These are phyloP conservation scores for Cladosporium austrohemisphaericum DNA, from an alignment of 2,329 filamentous ascomycete genomes.

Conservation along the genomic window DNA sequence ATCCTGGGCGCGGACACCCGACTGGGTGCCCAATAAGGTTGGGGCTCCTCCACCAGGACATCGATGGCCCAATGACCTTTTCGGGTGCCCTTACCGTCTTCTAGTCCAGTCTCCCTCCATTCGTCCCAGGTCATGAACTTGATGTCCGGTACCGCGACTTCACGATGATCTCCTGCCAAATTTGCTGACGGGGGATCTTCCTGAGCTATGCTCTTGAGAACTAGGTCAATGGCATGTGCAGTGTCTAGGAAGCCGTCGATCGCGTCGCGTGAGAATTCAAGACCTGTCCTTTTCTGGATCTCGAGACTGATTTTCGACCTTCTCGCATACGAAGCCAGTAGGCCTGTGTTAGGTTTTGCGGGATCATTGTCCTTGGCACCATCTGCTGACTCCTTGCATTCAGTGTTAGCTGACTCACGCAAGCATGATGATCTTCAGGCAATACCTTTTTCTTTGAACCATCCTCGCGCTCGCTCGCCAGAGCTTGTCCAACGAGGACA, in stretches of 20 bases:
- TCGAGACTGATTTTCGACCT: not conserved
- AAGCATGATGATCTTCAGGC: too few relatives aligned
- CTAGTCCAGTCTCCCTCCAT: not conserved
- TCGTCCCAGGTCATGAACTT: not conserved
- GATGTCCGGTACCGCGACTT: not conserved
- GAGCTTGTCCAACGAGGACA: too few relatives aligned
- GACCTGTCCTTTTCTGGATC: not conserved
- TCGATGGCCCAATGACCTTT: not conserved
- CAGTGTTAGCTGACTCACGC: too few relatives aligned
- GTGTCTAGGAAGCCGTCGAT: not conserved
- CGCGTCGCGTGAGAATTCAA: not conserved
- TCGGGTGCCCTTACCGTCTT: not conserved
- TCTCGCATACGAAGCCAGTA: not conserved
- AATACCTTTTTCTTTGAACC: too few relatives aligned
- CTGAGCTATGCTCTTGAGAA: not conserved
- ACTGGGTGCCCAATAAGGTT: not conserved
- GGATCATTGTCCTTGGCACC: not conserved
- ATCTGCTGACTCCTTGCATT: too few relatives aligned
- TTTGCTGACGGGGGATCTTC: not conserved
- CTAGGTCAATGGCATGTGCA: not conserved
- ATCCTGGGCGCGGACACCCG: not conserved
- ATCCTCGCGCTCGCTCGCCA: too few relatives aligned
- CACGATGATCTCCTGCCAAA: not conserved
- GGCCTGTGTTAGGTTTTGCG: not conserved
- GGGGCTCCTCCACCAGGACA: slow-evolving; percentile 1